Evolutionary conservation across 768 basidiomycete species (phyloP), one percentile per base, ranked within the genome.

Genomic region (Lyophyllum semitale): DNA sequence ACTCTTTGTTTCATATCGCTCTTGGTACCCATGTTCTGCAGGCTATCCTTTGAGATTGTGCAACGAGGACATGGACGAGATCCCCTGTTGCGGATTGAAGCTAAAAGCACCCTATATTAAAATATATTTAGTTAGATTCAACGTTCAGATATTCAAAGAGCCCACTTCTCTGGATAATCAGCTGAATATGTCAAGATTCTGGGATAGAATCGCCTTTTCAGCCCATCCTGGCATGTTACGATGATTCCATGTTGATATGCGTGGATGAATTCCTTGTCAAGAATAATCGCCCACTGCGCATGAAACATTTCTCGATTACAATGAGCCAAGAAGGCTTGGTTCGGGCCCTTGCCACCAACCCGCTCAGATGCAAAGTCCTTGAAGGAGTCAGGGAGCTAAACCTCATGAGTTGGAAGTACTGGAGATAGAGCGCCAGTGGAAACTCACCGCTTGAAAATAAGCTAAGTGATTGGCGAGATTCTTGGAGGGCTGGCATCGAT

Each of bases 111-210:
- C 43, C 67, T 67, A 12, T 30, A 30, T 30, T 30, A 12, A 37
- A 20, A n/a, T n/a, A n/a, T n/a, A n/a, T 17, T n/a, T 22, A 17
- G 17, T 1, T 35, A 42, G 12, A 49, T 23, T 53, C 17, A 25
- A 37, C 5, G 23, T 18, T n/a, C n/a, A 7, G 25, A 18, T 12
- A 13, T 1, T 8, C 15, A 20, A 23, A 48, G 17, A 20, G 35
- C 63, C 42, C 25, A 70, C 69, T 69, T 69, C 43, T 70, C 69
- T 32, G 69, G 69, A 57, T 70, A 70, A 48, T 70, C 69, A 4
- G 69, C 69, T 1, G 67, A 64, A 42, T 70, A 71, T 0, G 63
- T 66, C 13, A 70, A 63, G 13, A 71, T 55, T 0, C 66, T 53
- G 42, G 63, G 65, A 46, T 61, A 71, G 8, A 71, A 38, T 9